These are phyloP conservation scores for Aspergillus fijiensis DNA, from an alignment of 2,329 filamentous ascomycete genomes.

Conservation along the genomic window DNA sequence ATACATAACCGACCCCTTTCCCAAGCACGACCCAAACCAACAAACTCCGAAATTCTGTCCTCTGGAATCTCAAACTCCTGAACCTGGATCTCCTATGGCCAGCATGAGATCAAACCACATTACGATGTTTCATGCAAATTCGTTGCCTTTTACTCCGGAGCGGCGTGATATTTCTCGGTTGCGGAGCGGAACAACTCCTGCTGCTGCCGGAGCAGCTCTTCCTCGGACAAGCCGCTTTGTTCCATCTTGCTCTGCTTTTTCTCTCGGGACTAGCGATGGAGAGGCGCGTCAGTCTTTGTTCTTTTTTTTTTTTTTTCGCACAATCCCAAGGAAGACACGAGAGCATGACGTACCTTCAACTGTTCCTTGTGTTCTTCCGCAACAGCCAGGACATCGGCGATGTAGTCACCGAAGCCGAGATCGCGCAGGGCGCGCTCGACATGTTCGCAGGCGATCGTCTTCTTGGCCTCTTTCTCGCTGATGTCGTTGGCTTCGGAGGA, in stretches of 20 bases:
- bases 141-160: slow-evolving; percentile 35
- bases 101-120: slow-evolving; percentile 27
- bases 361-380: slow-evolving; percentile 90
- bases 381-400: slow-evolving; percentile 80
- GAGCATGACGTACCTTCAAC: slow-evolving; percentile 67
- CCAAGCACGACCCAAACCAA: slow-evolving; percentile 5
- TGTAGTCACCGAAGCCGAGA: slow-evolving; percentile 89
- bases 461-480: slow-evolving; percentile 97
- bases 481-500: slow-evolving; percentile 99
- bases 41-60: slow-evolving; percentile 26
- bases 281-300: not conserved
- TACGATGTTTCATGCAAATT: slow-evolving; percentile 3
- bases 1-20: not conserved
- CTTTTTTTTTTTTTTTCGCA: not conserved
- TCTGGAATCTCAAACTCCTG: slow-evolving; percentile 12
- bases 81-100: slow-evolving; percentile 29
- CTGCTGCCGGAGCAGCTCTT: slow-evolving; percentile 84
- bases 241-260: slow-evolving; percentile 98
- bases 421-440: slow-evolving; percentile 93
- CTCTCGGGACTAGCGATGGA: slow-evolving; percentile 69
- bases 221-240: slow-evolving; percentile 85
- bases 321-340: not conserved
- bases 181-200: slow-evolving; percentile 87
- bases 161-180: slow-evolving; percentile 66
- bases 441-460: slow-evolving; percentile 97